Conservation (phyloP, 2,329 filamentous ascomycete species). For the Pseudocercospora fuligena region DNA sequence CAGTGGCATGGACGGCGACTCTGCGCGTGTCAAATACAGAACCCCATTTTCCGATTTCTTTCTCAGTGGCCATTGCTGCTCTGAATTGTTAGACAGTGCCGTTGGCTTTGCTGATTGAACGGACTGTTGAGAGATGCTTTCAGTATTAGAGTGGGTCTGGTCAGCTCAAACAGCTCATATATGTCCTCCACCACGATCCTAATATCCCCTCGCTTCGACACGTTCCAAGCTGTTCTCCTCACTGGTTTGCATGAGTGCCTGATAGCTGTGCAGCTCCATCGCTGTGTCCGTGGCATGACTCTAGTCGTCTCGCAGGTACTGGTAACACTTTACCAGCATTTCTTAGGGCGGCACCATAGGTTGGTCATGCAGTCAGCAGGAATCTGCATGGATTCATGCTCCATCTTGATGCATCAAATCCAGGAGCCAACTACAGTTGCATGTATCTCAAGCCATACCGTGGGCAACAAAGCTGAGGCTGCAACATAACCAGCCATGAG, state of each 20-base stretch:
- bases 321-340: not conserved
- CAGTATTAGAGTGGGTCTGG: no score
- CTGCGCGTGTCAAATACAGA: not conserved
- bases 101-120: no score
- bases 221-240: not conserved
- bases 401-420: no score
- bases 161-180: not conserved
- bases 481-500: no score
- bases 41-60: not conserved
- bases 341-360: not conserved
- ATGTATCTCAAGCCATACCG: no score
- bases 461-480: no score
- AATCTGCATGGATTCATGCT: not conserved
- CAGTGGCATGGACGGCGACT: not conserved
- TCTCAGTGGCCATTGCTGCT: not conserved
- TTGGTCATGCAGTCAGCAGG: not conserved
- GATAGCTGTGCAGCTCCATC: not conserved
- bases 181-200: not conserved
- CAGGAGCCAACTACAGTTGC: no score
- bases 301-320: not conserved
- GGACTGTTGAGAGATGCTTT: no score
- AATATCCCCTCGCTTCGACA: not conserved
- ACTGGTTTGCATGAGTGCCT: not conserved
- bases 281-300: not conserved
- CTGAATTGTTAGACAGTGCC: not conserved